Base-by-base conservation (phyloP, 2,329 filamentous ascomycete species). In the Tolypocladium pustulatum region DNA sequence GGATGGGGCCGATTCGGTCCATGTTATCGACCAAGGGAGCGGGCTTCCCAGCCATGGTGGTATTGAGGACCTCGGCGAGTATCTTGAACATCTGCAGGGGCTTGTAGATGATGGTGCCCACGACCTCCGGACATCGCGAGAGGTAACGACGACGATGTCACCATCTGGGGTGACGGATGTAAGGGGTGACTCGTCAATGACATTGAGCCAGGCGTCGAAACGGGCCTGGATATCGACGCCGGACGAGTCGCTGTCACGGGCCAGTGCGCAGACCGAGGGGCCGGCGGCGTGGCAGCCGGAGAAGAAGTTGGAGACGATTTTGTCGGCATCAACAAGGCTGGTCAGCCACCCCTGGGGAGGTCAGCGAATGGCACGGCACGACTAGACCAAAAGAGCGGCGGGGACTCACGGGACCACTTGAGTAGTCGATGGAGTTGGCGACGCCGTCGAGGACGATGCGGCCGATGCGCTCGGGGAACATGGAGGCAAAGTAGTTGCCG, bases 401-500 rank as follows among this genome's bases (percentile, higher is more conserved):
- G 40, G 9, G 9, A 66, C 72, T 62, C 62, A 74, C 71, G 1
- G 63, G 38, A 7, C 63, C 62, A 51, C 62, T 65, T 27, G 61
- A 58, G 57, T 76, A 77, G 62, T 77, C 75, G 17, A 72, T 61
- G 0, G 67, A 61, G 58, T 78, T 68, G 20, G 62, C 65, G 2
- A 77, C 70, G 1, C 69, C 74, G 22, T 76, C 75, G 2, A 77
- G 66, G 4, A 78, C 67, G 57, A 80, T 65, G 17, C 76, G 71
- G 0, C 71, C 75, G 10, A 80, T 64, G 3, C 72, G 66, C 0
- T 63, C 70, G 0, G 72, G 70, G 38, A 69, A 74, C 67, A 74
- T 66, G 36, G 71, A 68, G 2, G 71, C 69, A 61, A 73, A 71
- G 36, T 69, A 69, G 49, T 72, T 72, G 1, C 72, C 72, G 0